These are phyloP conservation scores for Aureobasidium leucospermi DNA, from an alignment of 2,329 filamentous ascomycete species.

Conservation along the genomic window DNA sequence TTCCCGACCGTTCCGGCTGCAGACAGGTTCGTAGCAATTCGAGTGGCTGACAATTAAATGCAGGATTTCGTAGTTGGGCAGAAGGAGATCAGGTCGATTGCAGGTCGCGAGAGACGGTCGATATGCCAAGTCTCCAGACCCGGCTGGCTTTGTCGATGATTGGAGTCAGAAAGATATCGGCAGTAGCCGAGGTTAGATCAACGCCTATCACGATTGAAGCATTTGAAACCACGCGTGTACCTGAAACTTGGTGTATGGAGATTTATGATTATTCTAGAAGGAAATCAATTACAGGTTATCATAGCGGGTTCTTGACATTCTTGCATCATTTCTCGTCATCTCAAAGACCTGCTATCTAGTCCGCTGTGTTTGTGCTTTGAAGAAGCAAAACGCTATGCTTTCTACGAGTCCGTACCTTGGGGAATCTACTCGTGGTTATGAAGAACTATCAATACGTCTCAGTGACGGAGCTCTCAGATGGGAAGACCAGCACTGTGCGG, in stretches of 20 bases:
- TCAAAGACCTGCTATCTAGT: not conserved
- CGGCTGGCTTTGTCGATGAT: not conserved
- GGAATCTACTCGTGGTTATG: no score
- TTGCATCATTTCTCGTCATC: not conserved
- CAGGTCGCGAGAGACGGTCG: not conserved
- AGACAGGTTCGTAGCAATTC: not conserved
- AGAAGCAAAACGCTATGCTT: no score
- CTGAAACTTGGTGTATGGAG: not conserved
- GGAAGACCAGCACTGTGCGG: no score
- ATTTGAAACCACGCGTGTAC: not conserved
- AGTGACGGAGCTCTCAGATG: no score
- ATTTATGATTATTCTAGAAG: not conserved
- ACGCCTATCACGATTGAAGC: not conserved
- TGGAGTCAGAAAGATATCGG: conserved; percentile 2
- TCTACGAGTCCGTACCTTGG: no score
- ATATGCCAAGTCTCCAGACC: not conserved
- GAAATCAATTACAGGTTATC: not conserved
- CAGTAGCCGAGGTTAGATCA: conserved; percentile 2
- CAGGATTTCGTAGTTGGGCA: not conserved
- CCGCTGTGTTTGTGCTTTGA: not conserved
- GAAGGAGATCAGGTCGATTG: not conserved
- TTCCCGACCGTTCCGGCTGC: conserved; percentile 11
- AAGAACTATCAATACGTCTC: no score
- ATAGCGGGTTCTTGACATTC: not conserved
- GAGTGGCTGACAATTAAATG: not conserved